Conservation (phyloP, 306 rosid genomes). For the Cercis canadensis region DNA sequence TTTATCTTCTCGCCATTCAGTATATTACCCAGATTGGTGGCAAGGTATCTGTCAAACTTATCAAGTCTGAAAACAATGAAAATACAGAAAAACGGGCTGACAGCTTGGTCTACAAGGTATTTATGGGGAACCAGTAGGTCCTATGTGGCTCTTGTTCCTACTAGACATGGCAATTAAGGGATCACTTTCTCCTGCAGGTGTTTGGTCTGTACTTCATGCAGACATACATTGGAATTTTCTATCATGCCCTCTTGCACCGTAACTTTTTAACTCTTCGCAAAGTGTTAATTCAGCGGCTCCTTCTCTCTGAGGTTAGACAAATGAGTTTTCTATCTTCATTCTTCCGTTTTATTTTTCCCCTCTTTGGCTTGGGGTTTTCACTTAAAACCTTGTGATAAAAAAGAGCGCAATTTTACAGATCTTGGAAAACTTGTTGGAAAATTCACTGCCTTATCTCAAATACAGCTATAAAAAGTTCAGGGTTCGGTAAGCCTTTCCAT, state of each 20-base stretch:
- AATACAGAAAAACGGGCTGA: slow-evolving; percentile 85
- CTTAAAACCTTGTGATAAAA: slow-evolving; percentile 29
- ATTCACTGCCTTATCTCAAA: slow-evolving; percentile 82
- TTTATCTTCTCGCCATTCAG: slow-evolving; percentile 85
- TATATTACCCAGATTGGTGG: slow-evolving; percentile 80
- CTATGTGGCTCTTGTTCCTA: not conserved
- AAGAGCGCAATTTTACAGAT: slow-evolving; percentile 59
- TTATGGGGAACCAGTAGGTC: slow-evolving; percentile 9
- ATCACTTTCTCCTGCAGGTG: slow-evolving; percentile 62
- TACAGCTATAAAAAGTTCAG: slow-evolving; percentile 81
- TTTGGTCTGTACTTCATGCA: slow-evolving; percentile 99
- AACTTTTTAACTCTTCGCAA: slow-evolving; percentile 85
- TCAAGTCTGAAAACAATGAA: slow-evolving; percentile 81
- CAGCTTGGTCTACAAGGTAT: slow-evolving; percentile 98
- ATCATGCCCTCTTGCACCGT: slow-evolving; percentile 92
- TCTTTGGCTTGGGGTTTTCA: slow-evolving; percentile 19
- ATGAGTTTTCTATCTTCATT: slow-evolving; percentile 4
- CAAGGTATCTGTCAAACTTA: slow-evolving; percentile 78
- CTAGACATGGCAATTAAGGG: slow-evolving; percentile 33
- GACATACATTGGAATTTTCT: slow-evolving; percentile 94
- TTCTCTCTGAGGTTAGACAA: slow-evolving; percentile 80
- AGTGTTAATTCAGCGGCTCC: slow-evolving; percentile 91
- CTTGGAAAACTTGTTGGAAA: slow-evolving; percentile 87
- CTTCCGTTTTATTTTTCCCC: slow-evolving; percentile 16
- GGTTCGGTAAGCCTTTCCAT: slow-evolving; percentile 69